Base-by-base conservation (phyloP, 2,329 filamentous ascomycete genomes). In the Metarhizium humberi region DNA sequence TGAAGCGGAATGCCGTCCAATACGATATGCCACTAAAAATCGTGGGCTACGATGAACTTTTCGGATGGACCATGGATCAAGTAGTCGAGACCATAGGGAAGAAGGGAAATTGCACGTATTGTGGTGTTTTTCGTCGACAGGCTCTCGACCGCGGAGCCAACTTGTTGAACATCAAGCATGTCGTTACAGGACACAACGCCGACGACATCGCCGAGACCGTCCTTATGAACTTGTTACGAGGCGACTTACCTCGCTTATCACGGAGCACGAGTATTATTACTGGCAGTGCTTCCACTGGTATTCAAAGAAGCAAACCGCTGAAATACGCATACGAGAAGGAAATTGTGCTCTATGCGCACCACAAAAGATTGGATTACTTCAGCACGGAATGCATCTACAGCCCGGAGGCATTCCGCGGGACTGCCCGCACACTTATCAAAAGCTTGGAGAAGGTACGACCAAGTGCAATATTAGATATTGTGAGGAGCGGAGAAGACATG, bases 261-360 rank as follows among this genome's bases (percentile, higher is more conserved):
- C 79, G 94, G 58, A 92, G 90, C 53, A 97, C 94, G 2, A 94
- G 84, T 61, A 97, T 99, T 63, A 78, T 97, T 14, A 99, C 85
- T 2, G 87, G 81, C 45, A 86, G 84, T 63, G 76, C 84, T 36
- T 81, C 79, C n/a, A 91, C 88, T 57, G 90, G 95, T 58, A 92
- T 96, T 61, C 95, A 95, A 75, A 82, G 94, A 60, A 95, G 90
- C 73, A 99, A 99, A 73, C 94, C 94, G 14, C 78, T 99, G 49
- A 97, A 99, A 71, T 99, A 97, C 69, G 92, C 92, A 1, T 99
- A 97, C 67, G 94, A 99, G 69, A 99, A 99, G 74, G 94, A 99
- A 69, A 99, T 99, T 62, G 94, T 99, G 18, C 78, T 99, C 6
- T 99, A 99, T 68, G 94, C 94, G 5, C 90, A 97, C 67, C 91